Evolutionary conservation across 805 yeast genomes (phyloP).

Genomic region (Suhomyces sp.): DNA sequence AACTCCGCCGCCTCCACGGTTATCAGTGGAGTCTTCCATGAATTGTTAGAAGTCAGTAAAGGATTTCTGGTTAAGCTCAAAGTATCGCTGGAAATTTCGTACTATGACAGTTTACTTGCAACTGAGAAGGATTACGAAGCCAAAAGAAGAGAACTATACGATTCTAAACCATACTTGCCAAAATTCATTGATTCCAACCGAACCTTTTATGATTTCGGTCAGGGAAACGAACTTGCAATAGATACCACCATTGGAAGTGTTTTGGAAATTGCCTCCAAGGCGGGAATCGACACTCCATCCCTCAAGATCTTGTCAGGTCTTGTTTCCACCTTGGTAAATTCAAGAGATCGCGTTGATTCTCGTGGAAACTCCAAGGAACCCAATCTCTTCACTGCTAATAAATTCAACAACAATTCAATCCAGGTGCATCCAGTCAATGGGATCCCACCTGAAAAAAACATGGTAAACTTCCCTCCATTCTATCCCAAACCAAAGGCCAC

Average conservation of each 20-base stretch:
- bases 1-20: not conserved
- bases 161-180: slow-evolving; percentile 13
- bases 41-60: not conserved
- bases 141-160: too few relatives aligned
- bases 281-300: too few relatives aligned
- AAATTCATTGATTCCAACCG: slow-evolving; percentile 11
- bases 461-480: slow-evolving; percentile 27
- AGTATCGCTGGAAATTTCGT: too few relatives aligned
- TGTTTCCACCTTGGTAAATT: too few relatives aligned
- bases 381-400: too few relatives aligned
- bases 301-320: too few relatives aligned
- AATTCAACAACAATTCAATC: slow-evolving; percentile 6
- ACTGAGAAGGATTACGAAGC: too few relatives aligned
- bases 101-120: too few relatives aligned
- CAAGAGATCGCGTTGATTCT: too few relatives aligned
- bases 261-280: not conserved
- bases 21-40: not conserved
- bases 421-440: slow-evolving; percentile 16
- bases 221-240: slow-evolving; percentile 11
- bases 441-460: slow-evolving; percentile 20
- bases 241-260: not conserved
- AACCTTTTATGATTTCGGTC: slow-evolving; percentile 14
- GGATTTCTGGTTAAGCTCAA: too few relatives aligned
- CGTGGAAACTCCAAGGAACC: too few relatives aligned
- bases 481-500: slow-evolving; percentile 20